A percentile compares a stretch with the other conserved stretches of the same genome.
phyloP scores from a whole-genome alignment of 2,329 filamentous ascomycete genomes.

The Davidsoniella neocaledoniae region DNA sequence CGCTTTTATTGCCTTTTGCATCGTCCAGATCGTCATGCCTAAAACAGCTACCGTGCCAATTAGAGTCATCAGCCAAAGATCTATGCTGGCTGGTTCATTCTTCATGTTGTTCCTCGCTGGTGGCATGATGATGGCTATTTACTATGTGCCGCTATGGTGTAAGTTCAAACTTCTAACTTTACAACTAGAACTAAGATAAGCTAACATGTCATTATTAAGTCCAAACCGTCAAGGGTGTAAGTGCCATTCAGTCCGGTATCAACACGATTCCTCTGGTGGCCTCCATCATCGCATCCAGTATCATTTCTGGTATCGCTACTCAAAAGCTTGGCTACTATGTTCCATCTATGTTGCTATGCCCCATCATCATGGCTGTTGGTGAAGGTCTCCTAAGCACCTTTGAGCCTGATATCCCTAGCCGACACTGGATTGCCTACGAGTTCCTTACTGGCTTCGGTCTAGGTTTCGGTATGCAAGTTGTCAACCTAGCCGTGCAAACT shows the following conservation, averaged over 20 bases:
- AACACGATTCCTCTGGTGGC: slow-evolving; percentile 40
- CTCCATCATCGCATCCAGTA: slow-evolving; percentile 34
- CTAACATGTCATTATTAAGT: slow-evolving; percentile 20
- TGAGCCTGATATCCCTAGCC: slow-evolving; percentile 25
- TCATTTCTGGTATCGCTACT: slow-evolving; percentile 30
- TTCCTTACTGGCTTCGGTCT: slow-evolving; percentile 41
- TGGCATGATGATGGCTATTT: slow-evolving; percentile 36
- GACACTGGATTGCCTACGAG: slow-evolving; percentile 43
- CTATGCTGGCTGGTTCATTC: slow-evolving; percentile 30
- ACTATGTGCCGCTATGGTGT: slow-evolving; percentile 40
- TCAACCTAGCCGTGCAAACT: slow-evolving; percentile 38
- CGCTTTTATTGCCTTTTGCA: slow-evolving; percentile 29
- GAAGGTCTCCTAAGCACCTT: slow-evolving; percentile 43
- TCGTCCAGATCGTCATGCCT: slow-evolving; percentile 35
- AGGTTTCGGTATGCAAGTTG: slow-evolving; percentile 41
- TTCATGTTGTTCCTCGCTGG: slow-evolving; percentile 31
- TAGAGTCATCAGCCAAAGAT: slow-evolving; percentile 36
- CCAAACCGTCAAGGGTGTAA: slow-evolving; percentile 37
- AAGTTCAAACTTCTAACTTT: slow-evolving; percentile 18
- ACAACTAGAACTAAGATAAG: neutral
- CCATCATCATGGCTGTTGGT: slow-evolving; percentile 33
- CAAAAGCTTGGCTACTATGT: slow-evolving; percentile 43
- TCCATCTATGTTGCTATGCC: slow-evolving; percentile 35
- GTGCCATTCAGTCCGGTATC: slow-evolving; percentile 37
- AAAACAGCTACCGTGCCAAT: slow-evolving; percentile 40